A percentile compares a stretch with the other conserved stretches of the same genome.
Conservation (phyloP, 352 stramenopile species). For the Thraustochytrium sp. region DNA sequence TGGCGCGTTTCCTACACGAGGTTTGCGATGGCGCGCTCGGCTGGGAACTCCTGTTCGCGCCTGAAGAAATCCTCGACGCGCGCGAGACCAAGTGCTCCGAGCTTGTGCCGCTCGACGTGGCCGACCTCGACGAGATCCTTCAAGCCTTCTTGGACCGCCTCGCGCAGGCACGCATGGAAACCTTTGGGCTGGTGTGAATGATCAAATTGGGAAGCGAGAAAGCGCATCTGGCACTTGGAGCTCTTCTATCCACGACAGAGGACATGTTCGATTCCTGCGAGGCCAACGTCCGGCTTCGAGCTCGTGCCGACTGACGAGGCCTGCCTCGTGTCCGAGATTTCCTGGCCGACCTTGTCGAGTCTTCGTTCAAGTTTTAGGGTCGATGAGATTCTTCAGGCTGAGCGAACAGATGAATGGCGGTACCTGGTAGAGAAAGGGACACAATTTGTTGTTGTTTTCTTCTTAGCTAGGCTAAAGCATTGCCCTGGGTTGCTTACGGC, state of each 20-base stretch:
- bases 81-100: constrained; percentile 2
- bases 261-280: too few relatives aligned
- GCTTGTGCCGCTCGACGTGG: not conserved
- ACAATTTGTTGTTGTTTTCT: too few relatives aligned
- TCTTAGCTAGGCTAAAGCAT: too few relatives aligned
- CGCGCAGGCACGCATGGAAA: not conserved
- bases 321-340: not conserved
- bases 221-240: not conserved
- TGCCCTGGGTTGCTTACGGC: too few relatives aligned
- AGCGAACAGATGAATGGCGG: too few relatives aligned
- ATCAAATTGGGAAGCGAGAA: not conserved
- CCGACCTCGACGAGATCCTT: not conserved
- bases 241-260: not conserved
- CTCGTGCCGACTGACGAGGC: not conserved
- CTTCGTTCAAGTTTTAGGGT: too few relatives aligned
- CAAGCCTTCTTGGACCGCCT: not conserved
- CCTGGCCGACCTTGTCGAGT: too few relatives aligned
- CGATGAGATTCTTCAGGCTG: too few relatives aligned
- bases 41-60: not conserved
- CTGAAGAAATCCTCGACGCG: constrained; percentile 4
- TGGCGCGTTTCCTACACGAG: not conserved
- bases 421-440: too few relatives aligned
- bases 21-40: not conserved
- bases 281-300: not conserved
- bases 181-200: not conserved